Evolutionary conservation across 2,329 filamentous ascomycete species (phyloP).

Genomic region (Orbilia javanica): DNA sequence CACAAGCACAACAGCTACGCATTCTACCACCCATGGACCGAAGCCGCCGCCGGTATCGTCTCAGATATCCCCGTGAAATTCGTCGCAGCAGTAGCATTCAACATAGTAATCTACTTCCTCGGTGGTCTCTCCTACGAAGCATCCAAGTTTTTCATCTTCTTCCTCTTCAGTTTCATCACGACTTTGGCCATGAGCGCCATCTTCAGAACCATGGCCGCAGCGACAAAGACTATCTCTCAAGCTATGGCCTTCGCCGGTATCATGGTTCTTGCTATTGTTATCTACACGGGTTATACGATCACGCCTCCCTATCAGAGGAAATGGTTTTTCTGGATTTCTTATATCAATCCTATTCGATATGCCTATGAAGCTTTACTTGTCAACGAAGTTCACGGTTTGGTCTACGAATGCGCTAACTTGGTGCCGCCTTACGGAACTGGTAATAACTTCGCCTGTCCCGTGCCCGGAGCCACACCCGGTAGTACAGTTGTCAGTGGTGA

Average conservation of each 20-base stretch:
- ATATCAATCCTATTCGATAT: constrained; percentile 75
- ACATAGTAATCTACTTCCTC: constrained; percentile 73
- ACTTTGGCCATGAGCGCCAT: constrained; percentile 74
- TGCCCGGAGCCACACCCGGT: constrained; percentile 72
- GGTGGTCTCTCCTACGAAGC: constrained; percentile 65
- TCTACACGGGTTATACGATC: constrained; percentile 67
- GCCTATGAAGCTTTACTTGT: constrained; percentile 74
- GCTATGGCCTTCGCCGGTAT: constrained; percentile 74
- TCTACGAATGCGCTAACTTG: constrained; percentile 72
- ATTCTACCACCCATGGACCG: constrained; percentile 69
- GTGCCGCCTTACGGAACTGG: constrained; percentile 68
- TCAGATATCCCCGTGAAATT: constrained; percentile 73
- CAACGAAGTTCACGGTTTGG: constrained; percentile 73
- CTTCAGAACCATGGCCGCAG: constrained; percentile 77
- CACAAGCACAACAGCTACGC: constrained; percentile 68
- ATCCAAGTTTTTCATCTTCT: constrained; percentile 75
- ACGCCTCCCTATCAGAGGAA: constrained; percentile 63
- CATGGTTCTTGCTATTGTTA: constrained; percentile 76
- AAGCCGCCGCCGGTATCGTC: constrained; percentile 71
- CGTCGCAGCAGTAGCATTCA: constrained; percentile 68
- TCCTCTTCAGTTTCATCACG: constrained; percentile 74
- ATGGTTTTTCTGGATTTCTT: constrained; percentile 63
- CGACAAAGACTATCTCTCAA: constrained; percentile 76
- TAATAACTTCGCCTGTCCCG: constrained; percentile 66
- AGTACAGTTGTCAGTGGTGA: constrained; percentile 70